Conservation (phyloP, 768 basidiomycete genomes). For the Termitomyces sp. region DNA sequence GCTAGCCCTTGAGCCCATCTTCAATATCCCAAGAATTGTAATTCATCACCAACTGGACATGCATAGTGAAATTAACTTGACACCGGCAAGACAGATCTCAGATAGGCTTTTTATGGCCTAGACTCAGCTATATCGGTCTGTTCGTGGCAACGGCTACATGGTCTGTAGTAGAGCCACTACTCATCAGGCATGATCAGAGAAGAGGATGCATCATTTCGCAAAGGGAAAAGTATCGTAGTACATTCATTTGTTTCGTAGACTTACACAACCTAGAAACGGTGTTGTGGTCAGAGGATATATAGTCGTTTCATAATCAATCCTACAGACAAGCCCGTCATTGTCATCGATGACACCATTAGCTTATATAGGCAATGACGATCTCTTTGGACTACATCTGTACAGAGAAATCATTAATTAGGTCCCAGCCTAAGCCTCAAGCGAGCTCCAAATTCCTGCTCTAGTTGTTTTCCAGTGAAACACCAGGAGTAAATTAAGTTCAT, state of each 20-base stretch:
- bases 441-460: not conserved
- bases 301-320: too few relatives aligned
- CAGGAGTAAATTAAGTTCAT: not conserved
- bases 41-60: slow-evolving; percentile 6
- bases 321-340: too few relatives aligned
- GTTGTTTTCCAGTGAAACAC: not conserved
- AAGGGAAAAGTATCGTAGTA: not conserved
- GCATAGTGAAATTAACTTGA: slow-evolving; percentile 9
- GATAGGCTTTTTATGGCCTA: slow-evolving; percentile 1
- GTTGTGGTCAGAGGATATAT: too few relatives aligned
- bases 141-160: not conserved
- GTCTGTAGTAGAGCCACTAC: too few relatives aligned
- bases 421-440: not conserved
- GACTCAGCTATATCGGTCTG: not conserved
- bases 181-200: not conserved
- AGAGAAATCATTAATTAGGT: too few relatives aligned
- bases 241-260: not conserved
- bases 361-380: too few relatives aligned
- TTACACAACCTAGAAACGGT: too few relatives aligned
- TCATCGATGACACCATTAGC: too few relatives aligned
- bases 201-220: not conserved
- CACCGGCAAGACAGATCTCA: slow-evolving; percentile 12
- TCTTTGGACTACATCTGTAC: too few relatives aligned
- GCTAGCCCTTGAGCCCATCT: not conserved
- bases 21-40: not conserved